phyloP scores from a whole-genome alignment of 1,284 basidiomycete genomes.

The Omphalotus olearius region DNA sequence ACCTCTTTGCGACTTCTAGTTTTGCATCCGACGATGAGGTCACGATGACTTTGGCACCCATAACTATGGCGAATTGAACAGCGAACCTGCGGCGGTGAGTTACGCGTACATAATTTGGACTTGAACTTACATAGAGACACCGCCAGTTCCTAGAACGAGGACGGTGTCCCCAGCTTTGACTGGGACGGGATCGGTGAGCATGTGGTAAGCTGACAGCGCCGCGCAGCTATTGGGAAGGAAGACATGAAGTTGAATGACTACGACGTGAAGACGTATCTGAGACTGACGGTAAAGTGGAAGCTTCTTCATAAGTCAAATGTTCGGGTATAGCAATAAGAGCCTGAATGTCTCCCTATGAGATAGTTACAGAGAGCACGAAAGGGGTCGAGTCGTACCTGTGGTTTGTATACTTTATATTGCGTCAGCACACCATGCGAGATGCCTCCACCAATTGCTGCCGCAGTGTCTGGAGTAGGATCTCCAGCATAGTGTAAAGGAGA shows the following conservation, averaged over 20 bases:
- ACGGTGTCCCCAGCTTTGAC: conserved; percentile 46
- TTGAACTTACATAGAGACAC: conserved; percentile 45
- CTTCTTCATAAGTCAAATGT: conserved; percentile 49
- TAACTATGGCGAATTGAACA: conserved; percentile 50
- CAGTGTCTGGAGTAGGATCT: too few species aligned
- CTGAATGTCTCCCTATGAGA: too few species aligned
- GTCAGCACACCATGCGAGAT: too few species aligned
- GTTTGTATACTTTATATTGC: too few species aligned
- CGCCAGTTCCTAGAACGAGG: conserved; percentile 54
- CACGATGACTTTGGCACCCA: conserved; percentile 54
- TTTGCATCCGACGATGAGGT: conserved; percentile 63
- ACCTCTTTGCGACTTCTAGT: conserved; percentile 38
- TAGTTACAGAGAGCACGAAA: too few species aligned
- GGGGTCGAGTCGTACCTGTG: too few species aligned
- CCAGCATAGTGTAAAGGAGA: too few species aligned
- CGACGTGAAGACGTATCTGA: background rate
- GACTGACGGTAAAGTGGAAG: conserved; percentile 39
- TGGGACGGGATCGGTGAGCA: conserved; percentile 30
- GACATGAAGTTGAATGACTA: background rate
- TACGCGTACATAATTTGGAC: too few species aligned
- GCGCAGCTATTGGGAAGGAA: conserved; percentile 31
- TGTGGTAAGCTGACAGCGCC: conserved; percentile 43
- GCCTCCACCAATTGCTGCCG: too few species aligned
- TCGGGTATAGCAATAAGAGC: conserved; percentile 38
- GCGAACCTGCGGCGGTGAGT: conserved; percentile 32